Conservation (phyloP, 2,329 filamentous ascomycete species). For the Aspergillus sp. region DNA sequence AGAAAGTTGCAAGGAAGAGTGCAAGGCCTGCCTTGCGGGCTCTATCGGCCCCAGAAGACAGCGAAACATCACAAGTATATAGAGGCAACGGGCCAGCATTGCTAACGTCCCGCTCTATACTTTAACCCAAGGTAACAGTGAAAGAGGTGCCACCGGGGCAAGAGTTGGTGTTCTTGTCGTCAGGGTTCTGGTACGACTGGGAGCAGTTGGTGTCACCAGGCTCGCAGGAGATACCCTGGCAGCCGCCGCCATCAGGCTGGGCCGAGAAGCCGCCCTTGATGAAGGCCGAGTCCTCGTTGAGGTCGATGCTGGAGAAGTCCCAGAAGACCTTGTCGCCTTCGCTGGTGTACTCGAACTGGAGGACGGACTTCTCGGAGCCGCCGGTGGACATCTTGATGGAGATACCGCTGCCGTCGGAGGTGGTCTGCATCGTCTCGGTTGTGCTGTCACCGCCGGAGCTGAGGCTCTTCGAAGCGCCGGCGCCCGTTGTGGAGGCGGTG, state of each 20-base stretch:
- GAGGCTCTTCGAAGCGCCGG: neutral
- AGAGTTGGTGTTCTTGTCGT: constrained; percentile 36
- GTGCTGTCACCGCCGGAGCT: neutral
- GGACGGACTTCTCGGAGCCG: constrained; percentile 17
- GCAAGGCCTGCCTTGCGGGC: neutral
- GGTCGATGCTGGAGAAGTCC: constrained; percentile 43
- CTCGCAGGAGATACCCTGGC: constrained; percentile 29
- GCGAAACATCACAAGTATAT: neutral
- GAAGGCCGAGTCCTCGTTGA: constrained; percentile 32
- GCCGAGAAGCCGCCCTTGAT: constrained; percentile 33
- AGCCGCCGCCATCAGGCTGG: constrained; percentile 28
- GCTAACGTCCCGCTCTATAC: neutral
- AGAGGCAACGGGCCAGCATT: neutral
- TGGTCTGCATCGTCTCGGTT: neutral
- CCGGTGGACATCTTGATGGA: constrained; percentile 38
- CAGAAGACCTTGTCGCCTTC: constrained; percentile 35
- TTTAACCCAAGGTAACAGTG: constrained; percentile 33
- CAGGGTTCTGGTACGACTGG: constrained; percentile 36
- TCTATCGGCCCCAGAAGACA: neutral
- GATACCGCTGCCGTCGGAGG: constrained; percentile 23
- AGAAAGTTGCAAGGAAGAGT: neutral
- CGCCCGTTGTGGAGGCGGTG: neutral
- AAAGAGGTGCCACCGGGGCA: constrained; percentile 30
- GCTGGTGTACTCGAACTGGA: constrained; percentile 43
- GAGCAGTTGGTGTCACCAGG: constrained; percentile 33